These are phyloP conservation scores for Pigoraptor vietnamica DNA, from an alignment of 78 protist species.

Conservation along the genomic window DNA sequence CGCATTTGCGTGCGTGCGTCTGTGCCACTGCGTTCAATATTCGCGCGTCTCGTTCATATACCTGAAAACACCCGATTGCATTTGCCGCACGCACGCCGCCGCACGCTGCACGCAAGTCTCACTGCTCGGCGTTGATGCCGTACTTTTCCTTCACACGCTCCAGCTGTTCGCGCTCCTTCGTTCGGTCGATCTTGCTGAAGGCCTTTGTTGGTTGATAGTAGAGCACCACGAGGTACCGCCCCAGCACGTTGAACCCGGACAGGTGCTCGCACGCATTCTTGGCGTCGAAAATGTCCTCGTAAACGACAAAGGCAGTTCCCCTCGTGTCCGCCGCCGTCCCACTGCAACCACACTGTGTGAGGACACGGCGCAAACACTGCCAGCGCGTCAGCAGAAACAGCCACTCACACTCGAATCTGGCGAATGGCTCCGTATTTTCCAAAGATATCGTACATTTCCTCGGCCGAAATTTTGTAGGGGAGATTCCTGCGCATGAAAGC, in stretches of 20 bases:
- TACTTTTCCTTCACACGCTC: constrained; percentile 41
- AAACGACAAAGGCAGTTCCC: constrained; percentile 96
- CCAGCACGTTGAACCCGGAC: constrained; percentile 85
- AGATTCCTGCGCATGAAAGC: constrained; percentile 43
- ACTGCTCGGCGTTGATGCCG: constrained; percentile 14
- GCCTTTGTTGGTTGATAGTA: constrained; percentile 66
- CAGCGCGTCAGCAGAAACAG: neutral
- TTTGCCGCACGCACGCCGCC: too few species aligned
- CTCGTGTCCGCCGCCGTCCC: constrained; percentile 82
- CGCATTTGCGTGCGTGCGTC: neutral
- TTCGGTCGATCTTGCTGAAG: constrained; percentile 55
- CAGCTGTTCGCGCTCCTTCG: constrained; percentile 49
- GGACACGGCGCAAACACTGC: neutral
- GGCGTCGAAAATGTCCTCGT: constrained; percentile 96
- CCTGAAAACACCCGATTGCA: too few species aligned
- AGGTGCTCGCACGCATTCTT: constrained; percentile 94
- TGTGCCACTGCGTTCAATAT: too few species aligned
- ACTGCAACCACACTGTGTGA: neutral
- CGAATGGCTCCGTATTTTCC: constrained; percentile 94
- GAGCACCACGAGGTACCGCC: constrained; percentile 79
- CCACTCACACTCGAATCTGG: constrained; percentile 75
- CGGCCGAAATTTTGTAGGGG: constrained; percentile 86
- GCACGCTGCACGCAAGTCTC: neutral
- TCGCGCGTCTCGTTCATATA: too few species aligned
- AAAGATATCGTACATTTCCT: constrained; percentile 91